Base-by-base conservation (phyloP, 208 protist species). In the Ichthyophonus hoferi region DNA sequence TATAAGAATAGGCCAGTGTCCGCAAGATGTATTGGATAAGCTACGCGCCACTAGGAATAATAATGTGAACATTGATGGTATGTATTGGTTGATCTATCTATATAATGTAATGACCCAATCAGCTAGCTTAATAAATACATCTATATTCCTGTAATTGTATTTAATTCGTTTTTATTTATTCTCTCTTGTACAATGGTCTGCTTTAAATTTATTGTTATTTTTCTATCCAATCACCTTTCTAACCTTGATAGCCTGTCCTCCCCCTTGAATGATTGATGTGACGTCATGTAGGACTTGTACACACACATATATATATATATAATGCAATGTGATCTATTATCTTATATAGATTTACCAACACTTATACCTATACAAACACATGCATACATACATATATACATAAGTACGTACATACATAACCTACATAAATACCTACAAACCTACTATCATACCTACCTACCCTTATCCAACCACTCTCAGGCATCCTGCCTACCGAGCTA, bases 401-500 rank as follows among this genome's bases (percentile, higher is more conserved):
- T 31, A 81, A 2, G 77, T 3, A 39, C 34, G 34, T 39, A 81
- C 34, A 81, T 81, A 81, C 12, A 81, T 39, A 39, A 39, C 12
- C 7, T 38, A 38, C 77, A 81, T 17, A 81, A n/a, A 39, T 81
- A 67, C 12, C 31, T 14, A 67, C 82, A 35, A 2, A 86, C 38
- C 77, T 24, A 34, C 2, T 86, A 33, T 39, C 34, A 81, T 39
- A 81, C 43, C 43, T 67, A 67, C 43, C 24, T 67, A 3, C 3
- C 43, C 43, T 67, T 67, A 3, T 31, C 24, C 43, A 3, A 31
- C 24, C 12, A 24, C 43, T 67, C 43, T 31, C 77, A 85, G 81
- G 38, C 24, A n/a, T 85, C 14, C 24, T 41, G 14, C 41, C 87
- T 24, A 89, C 87, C 12, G 40, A 83, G 76, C 87, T 89, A 31